Conservation (phyloP, 805 yeast species). For the Suhomyces sp. region DNA sequence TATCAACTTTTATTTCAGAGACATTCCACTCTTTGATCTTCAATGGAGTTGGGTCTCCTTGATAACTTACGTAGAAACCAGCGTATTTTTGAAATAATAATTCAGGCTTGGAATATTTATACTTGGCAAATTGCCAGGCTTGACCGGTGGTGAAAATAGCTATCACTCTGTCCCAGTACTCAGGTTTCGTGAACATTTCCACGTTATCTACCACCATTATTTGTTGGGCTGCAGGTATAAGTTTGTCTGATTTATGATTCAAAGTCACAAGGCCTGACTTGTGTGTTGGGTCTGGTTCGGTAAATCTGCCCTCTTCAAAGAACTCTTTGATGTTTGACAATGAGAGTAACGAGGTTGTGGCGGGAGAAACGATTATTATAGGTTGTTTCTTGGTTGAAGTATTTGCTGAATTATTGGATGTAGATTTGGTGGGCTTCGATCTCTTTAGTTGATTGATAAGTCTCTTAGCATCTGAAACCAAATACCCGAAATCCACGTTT, state of each 20-base stretch:
- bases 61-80: constrained; percentile 76
- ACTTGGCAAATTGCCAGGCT: constrained; percentile 91
- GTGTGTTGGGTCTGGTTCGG: constrained; percentile 46
- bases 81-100: constrained; percentile 75
- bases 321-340: constrained; percentile 40
- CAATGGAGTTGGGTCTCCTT: constrained; percentile 76
- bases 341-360: constrained; percentile 41
- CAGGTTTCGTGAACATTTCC: constrained; percentile 80
- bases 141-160: constrained; percentile 97
- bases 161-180: constrained; percentile 96
- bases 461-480: constrained; percentile 63
- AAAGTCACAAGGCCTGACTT: constrained; percentile 47
- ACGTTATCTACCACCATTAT: constrained; percentile 86
- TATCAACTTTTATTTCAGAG: constrained; percentile 70
- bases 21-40: constrained; percentile 87
- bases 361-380: constrained; percentile 43
- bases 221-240: constrained; percentile 51
- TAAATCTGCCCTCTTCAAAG: constrained; percentile 67
- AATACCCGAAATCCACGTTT: constrained; percentile 62
- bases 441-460: constrained; percentile 52
- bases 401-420: constrained; percentile 52
- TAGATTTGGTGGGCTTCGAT: constrained; percentile 56
- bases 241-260: constrained; percentile 51
- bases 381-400: constrained; percentile 35
- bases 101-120: constrained; percentile 79